phyloP scores from a whole-genome alignment of 257 asterid species.

The Nicotiana otophora region DNA sequence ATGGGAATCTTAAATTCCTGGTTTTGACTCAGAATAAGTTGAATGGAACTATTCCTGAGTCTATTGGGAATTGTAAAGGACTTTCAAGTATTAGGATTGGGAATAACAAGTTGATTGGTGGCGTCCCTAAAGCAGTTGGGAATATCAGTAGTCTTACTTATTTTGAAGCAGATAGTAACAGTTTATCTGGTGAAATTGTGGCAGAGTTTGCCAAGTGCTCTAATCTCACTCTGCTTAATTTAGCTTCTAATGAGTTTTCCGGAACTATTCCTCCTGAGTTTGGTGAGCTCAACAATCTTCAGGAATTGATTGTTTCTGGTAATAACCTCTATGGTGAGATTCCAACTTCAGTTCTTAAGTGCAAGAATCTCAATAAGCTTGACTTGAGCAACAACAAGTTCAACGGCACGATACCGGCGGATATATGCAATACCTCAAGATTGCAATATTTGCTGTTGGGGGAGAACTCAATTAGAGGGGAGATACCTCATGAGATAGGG shows the following conservation, averaged over 20 bases:
- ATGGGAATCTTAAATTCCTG: conserved; percentile 56
- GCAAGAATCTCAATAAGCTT: conserved; percentile 75
- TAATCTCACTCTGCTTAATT: conserved; percentile 73
- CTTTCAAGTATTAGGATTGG: conserved; percentile 87
- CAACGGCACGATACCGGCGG: conserved; percentile 60
- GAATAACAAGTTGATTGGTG: conserved; percentile 61
- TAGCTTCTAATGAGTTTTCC: conserved; percentile 73
- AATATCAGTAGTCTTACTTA: conserved; percentile 80
- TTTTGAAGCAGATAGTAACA: conserved; percentile 81
- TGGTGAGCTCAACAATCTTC: conserved; percentile 60
- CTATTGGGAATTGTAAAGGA: conserved; percentile 61
- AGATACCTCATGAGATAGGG: conserved; percentile 78
- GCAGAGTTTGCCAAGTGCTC: conserved; percentile 67
- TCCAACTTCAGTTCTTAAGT: conserved; percentile 52
- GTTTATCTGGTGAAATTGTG: conserved; percentile 78
- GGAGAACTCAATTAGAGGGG: conserved; percentile 60
- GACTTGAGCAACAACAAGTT: conserved; percentile 73
- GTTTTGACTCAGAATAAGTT: conserved; percentile 78
- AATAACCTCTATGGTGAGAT: conserved; percentile 69
- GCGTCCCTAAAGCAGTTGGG: conserved; percentile 70
- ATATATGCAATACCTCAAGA: conserved; percentile 68
- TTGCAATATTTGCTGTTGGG: conserved; percentile 70
- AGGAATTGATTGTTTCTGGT: conserved; percentile 77
- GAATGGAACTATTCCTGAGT: conserved; percentile 53
- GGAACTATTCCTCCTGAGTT: conserved; percentile 76